Evolutionary conservation across 345 rosid genomes (phyloP).

Genomic region (Sapria himalayana): DNA sequence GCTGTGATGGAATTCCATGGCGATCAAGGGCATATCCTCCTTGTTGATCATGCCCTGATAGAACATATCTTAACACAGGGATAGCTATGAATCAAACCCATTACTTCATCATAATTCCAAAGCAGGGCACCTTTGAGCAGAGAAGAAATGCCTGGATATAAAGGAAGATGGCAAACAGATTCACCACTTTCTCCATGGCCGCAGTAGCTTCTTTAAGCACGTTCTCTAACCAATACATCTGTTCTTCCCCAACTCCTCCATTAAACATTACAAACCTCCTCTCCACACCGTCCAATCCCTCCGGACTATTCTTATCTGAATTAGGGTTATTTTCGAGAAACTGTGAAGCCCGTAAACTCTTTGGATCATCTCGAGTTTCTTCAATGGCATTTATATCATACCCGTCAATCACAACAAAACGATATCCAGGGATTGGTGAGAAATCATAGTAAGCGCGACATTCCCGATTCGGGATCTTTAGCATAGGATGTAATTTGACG

Average conservation of each 20-base stretch:
- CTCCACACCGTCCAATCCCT: constrained; percentile 36
- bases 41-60: constrained; percentile 68
- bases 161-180: constrained; percentile 77
- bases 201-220: constrained; percentile 48
- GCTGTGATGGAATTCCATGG: constrained; percentile 64
- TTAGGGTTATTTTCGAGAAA: constrained; percentile 68
- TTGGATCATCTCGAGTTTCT: constrained; percentile 63
- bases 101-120: constrained; percentile 75
- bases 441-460: constrained; percentile 65
- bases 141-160: constrained; percentile 34
- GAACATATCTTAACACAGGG: constrained; percentile 61
- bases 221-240: constrained; percentile 50
- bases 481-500: constrained; percentile 41
- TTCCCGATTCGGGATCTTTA: constrained; percentile 31
- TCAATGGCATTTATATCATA: constrained; percentile 79
- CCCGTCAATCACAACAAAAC: constrained; percentile 68
- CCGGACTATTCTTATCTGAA: constrained; percentile 62
- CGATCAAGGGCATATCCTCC: constrained; percentile 67
- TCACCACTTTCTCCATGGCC: constrained; percentile 43
- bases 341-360: constrained; percentile 38
- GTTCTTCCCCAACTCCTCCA: constrained; percentile 72
- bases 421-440: constrained; percentile 42
- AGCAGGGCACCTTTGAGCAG: constrained; percentile 43
- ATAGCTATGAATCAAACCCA: constrained; percentile 48
- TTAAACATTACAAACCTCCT: constrained; percentile 81